Base-by-base conservation (phyloP, 176 grass and related monocot species). In the Oryza glaberrima region DNA sequence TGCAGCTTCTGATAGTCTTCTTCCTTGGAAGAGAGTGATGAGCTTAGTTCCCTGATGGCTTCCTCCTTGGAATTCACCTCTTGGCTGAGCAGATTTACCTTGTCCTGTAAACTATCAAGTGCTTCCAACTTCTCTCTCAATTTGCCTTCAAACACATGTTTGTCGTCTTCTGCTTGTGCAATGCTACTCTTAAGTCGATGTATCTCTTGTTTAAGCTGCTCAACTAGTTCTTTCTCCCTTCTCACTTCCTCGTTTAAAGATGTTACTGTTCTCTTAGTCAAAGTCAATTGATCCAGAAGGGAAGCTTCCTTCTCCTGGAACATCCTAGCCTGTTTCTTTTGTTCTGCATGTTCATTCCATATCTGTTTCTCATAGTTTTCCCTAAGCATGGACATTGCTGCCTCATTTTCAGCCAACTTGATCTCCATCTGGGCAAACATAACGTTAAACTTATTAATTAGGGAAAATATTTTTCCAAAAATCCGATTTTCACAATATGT, bases 371-470 rank as follows among this genome's bases (percentile, higher is more conserved):
- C 93, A 35, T 86, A 99, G 80, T 73, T 96, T 84, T 99, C 92
- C 76, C 91, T 93, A 81, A 94, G 82, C 77, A 84, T 81, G 72
- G 87, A 92, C 73, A 90, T 92, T 70, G 84, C 78, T 77, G 82
- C 83, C 87, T 99, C 96, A 58, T 90, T 92, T 88, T 89, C 89
- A 85, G 84, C 61, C 80, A 99, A 89, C 86, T 94, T 92, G 40
- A n/a, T 61, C 63, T 94, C 85, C 89, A 92, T 99, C 96, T 99
- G 90, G 52, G 81, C 58, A 20, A 76, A 63, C 69, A 17, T 2
- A 76, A 84, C 23, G 52, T 61, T 20, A 80, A 4, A 28, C 66
- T 73, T 26, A 44, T 90, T 67, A 77, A 22, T 77, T 77, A 51
- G 19, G 17, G 73, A 82, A 82, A 9, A 0, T 15, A 11, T 19